These are phyloP conservation scores for Cystobasidium onofrii DNA, from an alignment of 768 basidiomycete genomes.

Conservation along the genomic window DNA sequence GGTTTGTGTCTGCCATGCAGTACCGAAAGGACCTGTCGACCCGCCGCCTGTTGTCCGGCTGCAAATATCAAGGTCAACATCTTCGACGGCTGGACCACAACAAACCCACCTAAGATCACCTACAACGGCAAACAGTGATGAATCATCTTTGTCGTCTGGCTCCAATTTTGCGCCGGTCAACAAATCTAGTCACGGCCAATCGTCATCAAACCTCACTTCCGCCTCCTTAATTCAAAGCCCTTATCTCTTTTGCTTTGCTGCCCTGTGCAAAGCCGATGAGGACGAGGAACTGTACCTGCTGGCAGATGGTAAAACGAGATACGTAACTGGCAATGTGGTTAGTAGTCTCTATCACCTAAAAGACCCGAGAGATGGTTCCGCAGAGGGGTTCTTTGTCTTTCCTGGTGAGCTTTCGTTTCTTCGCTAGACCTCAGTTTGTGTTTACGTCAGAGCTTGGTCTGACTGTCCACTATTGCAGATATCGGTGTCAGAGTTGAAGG, in stretches of 20 bases:
- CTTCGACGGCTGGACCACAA: background rate
- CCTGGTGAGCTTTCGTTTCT: background rate
- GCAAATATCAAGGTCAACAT: constrained; percentile 5
- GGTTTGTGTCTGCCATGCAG: too few species aligned
- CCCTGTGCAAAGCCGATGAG: constrained; percentile 19
- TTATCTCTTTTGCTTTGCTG: constrained; percentile 33
- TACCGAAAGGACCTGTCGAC: constrained; percentile 24
- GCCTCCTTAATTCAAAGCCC: constrained; percentile 32
- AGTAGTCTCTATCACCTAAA: constrained; percentile 25
- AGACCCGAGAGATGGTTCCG: constrained; percentile 23
- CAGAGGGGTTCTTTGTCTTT: constrained; percentile 29
- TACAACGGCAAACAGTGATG: constrained; percentile 3
- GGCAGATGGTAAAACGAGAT: background rate
- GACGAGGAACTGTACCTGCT: constrained; percentile 24
- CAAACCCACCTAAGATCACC: background rate
- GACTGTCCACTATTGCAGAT: background rate
- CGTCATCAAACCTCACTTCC: constrained; percentile 13
- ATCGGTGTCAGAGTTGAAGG: constrained; percentile 24
- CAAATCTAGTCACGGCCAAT: background rate
- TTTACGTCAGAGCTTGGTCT: background rate
- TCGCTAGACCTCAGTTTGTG: background rate
- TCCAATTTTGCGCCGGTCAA: background rate
- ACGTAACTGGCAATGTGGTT: constrained; percentile 21
- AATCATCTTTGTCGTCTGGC: background rate
- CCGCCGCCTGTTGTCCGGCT: constrained; percentile 22